A percentile compares a stretch with the other conserved stretches of the same genome.
phyloP scores from a whole-genome alignment of 2,329 filamentous ascomycete species.

The Ceratocystis eucalypticola region DNA sequence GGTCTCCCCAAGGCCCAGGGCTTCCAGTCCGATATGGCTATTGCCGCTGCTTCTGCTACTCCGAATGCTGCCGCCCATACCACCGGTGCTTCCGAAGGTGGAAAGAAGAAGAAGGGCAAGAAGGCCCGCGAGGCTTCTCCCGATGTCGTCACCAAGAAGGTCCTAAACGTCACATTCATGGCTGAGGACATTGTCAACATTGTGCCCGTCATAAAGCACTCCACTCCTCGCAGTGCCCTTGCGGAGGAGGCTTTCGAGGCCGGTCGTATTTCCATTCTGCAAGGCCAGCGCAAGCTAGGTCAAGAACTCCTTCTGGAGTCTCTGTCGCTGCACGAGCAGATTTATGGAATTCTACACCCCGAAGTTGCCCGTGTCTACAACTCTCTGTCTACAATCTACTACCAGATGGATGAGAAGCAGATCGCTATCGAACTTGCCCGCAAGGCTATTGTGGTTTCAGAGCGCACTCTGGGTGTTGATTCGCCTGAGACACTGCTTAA shows the following conservation, averaged over 20 bases:
- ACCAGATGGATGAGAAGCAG: slow-evolving; percentile 94
- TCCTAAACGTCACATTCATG: slow-evolving; percentile 49
- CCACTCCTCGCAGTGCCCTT: slow-evolving; percentile 74
- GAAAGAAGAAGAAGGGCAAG: slow-evolving; percentile 47
- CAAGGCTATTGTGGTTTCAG: slow-evolving; percentile 91
- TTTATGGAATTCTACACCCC: slow-evolving; percentile 92
- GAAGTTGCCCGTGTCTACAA: slow-evolving; percentile 95
- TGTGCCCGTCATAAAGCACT: slow-evolving; percentile 91
- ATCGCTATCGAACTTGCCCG: slow-evolving; percentile 87
- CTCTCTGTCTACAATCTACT: slow-evolving; percentile 88
- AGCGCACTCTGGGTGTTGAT: slow-evolving; percentile 86
- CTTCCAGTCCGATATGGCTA: slow-evolving; percentile 21
- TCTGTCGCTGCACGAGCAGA: slow-evolving; percentile 90
- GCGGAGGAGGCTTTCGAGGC: slow-evolving; percentile 94
- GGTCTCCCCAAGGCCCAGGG: slow-evolving; percentile 18
- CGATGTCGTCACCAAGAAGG: slow-evolving; percentile 31
- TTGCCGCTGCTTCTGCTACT: slow-evolving; percentile 26
- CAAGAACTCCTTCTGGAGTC: slow-evolving; percentile 95
- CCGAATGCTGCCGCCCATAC: slow-evolving; percentile 25
- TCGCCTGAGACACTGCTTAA: slow-evolving; percentile 86
- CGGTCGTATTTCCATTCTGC: slow-evolving; percentile 87
- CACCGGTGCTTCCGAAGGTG: slow-evolving; percentile 32
- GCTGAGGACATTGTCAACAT: slow-evolving; percentile 82
- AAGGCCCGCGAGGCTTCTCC: slow-evolving; percentile 42
- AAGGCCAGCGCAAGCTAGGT: slow-evolving; percentile 88